Evolutionary conservation across 2,329 filamentous ascomycete species (phyloP), one percentile per base, ranked within the genome.

Genomic region (Nothomitra cinnamomea): DNA sequence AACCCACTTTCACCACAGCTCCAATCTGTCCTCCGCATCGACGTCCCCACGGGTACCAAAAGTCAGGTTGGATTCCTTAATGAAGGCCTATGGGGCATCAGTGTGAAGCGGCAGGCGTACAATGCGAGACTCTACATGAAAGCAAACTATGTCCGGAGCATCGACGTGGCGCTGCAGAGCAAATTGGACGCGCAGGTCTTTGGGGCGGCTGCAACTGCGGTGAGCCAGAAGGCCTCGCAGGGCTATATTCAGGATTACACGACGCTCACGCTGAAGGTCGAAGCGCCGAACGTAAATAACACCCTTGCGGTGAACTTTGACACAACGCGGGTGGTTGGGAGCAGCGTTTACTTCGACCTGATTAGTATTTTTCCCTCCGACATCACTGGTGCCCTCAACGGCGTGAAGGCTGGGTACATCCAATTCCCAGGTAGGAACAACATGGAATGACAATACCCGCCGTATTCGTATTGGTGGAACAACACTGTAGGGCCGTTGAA

Each of bases 361-460:
- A 10, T 32, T 10, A 32, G 28, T 10, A 4, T 32, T 4, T 32
- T 32, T 32, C 28, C 28, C 5, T 10, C 28, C 5, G 28, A 32
- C 10, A 10, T 32, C 28, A 10, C 28, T 4, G 10, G 10, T 10
- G 28, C 10, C 5, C 10, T 32, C 5, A 32, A 32, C 10, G 28
- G 28, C 5, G 28, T 80, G 1, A 73, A 76, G 52, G 73, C 75
- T 0, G 72, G 71, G n/a, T 75, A 83, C 58, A 70, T 85, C 45
- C 73, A 82, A 15, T 76, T 83, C 55, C 80, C 81, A 0, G 82
- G 82, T 4, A 80, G 79, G 7, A 82, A 81, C 61, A 81, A 80
- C 67, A 64, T 82, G 63, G 65, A 61, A 55, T 4, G 28, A 10
- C 28, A 32, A 10, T 32, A 32, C 10, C 28, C 28, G 28, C 28